Evolutionary conservation across 805 yeast genomes (phyloP), one percentile per base, ranked within the genome.

Genomic region (Cyberlindnera suaveolens): DNA sequence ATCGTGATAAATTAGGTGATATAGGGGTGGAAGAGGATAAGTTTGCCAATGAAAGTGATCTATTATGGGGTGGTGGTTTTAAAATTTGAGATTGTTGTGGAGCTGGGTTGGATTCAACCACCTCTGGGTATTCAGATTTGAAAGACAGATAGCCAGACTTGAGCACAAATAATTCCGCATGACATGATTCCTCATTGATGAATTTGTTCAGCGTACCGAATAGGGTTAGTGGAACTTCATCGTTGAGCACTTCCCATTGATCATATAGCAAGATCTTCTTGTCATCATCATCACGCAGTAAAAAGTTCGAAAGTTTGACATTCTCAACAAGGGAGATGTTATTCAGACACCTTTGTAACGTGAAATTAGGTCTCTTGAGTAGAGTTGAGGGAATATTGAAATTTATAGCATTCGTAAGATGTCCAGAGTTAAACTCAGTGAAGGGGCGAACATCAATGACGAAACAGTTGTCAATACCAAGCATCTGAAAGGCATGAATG

Each of bases 381-480:
- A 90, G 68, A 0, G 97, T 90, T n/a, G 96, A 83, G 2, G 98
- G 97, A 13, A 90, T 65, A 61, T 95, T 86, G 31, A 91, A 73
- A 58, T 87, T 87, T 36, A 86, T 67, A 1, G 97, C 75, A 34
- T 74, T 68, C 4, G 53, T 55, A 11, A 91, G 62, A 48, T 82
- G 88, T 3, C 71, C 57, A 46, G 70, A 74, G 35, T 80, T 72
- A 58, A 68, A 87, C 44, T 85, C 91, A 19, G 85, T 80, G 57
- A 80, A 87, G 0, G 96, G 86, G 43, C 98, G 68, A 10, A 85
- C 81, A 59, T 90, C 98, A 14, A 88, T 66, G 3, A 84, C 54
- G n/a, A 86, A 52, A 5, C 72, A 47, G 34, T 56, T 57, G 13
- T 40, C 41, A 20, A 14, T 15, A 1, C 16, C 34, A 17, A 52